A percentile compares a stretch with the other conserved stretches of the same genome.
Evolutionary conservation across 257 asterid genomes (phyloP).

Genomic region (Solanum chiquidenum): DNA sequence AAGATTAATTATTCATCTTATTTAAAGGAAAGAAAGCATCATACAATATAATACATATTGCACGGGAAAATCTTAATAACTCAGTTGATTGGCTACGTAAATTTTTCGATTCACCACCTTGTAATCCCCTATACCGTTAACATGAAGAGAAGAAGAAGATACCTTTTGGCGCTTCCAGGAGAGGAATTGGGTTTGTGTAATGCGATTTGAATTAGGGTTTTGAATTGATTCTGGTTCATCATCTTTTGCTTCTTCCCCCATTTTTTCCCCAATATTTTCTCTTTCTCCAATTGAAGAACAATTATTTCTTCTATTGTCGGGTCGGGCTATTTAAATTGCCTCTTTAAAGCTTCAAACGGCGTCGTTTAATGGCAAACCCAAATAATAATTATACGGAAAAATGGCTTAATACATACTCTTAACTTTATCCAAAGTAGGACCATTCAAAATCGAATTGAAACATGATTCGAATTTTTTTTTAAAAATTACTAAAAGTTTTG

Average conservation of each 20-base stretch:
- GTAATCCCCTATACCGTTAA: neutral
- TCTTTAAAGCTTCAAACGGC: neutral
- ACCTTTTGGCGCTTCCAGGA: neutral
- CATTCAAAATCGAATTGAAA: too few species aligned
- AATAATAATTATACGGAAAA: too few species aligned
- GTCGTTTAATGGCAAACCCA: neutral
- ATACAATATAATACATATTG: neutral
- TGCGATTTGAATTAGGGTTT: neutral
- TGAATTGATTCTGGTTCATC: neutral
- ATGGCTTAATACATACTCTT: neutral
- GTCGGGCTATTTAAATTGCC: neutral
- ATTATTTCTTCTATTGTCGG: neutral
- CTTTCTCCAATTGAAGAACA: neutral
- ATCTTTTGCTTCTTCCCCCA: neutral
- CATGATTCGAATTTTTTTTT: too few species aligned
- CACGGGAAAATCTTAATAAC: neutral
- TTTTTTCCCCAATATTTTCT: neutral
- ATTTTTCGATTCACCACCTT: neutral
- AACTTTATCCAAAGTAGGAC: too few species aligned
- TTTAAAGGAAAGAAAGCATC: neutral
- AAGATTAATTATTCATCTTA: neutral
- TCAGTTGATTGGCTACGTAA: neutral
- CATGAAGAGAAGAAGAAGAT: neutral
- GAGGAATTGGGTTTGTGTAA: neutral
- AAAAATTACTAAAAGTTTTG: too few species aligned